These are phyloP conservation scores for Phaeosphaeria sp. DNA, from an alignment of 2,329 filamentous ascomycete genomes.

Conservation along the genomic window DNA sequence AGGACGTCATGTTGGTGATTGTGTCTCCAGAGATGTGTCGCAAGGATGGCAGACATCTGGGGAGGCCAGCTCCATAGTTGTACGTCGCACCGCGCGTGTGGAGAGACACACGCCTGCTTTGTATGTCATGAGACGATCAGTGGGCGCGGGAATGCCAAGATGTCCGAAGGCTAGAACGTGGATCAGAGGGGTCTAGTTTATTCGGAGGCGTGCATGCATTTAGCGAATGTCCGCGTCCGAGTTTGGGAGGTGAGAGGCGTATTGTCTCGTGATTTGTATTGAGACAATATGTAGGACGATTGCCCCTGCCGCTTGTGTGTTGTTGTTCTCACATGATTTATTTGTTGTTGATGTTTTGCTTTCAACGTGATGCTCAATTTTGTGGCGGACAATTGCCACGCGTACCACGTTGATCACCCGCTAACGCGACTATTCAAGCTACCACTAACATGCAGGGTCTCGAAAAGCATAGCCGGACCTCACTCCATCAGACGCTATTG, in stretches of 20 bases:
- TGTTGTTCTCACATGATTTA: no score
- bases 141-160: neutral
- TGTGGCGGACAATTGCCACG: neutral
- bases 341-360: no score
- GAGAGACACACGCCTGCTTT: conserved; percentile 2
- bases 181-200: neutral
- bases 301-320: neutral
- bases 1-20: neutral
- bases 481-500: neutral
- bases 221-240: neutral
- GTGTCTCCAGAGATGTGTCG: conserved; percentile 6
- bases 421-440: neutral
- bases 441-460: conserved; percentile 1
- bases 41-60: neutral
- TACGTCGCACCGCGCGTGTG: neutral
- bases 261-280: neutral
- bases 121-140: conserved; percentile 15
- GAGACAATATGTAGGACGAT: neutral
- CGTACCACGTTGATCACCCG: neutral
- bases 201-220: neutral
- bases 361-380: neutral
- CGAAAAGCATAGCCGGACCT: neutral
- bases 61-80: conserved; percentile 7
- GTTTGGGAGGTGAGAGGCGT: neutral
- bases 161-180: neutral